These are phyloP conservation scores for Cutaneotrichosporon cavernicola DNA, from an alignment of 1,284 basidiomycete species.

Conservation along the genomic window DNA sequence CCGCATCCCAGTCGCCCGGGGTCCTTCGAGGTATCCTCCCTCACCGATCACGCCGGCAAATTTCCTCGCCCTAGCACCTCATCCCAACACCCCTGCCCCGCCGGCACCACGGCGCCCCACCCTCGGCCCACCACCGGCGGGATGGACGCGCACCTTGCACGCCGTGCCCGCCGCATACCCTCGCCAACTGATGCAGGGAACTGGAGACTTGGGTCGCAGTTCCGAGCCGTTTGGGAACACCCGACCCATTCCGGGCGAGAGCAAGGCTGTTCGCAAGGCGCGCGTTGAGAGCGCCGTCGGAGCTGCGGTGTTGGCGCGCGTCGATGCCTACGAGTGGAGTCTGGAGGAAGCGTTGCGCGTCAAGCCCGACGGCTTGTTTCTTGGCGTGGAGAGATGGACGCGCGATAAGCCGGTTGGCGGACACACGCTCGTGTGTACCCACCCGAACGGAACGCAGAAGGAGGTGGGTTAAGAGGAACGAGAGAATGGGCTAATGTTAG, in stretches of 20 bases:
- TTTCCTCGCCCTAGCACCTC: slow-evolving; percentile 17
- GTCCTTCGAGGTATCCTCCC: neutral
- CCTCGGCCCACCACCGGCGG: slow-evolving; percentile 23
- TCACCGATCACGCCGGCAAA: slow-evolving; percentile 6
- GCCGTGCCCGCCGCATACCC: slow-evolving; percentile 18
- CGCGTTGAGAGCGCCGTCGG: slow-evolving; percentile 18
- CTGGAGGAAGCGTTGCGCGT: slow-evolving; percentile 18
- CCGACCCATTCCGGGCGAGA: slow-evolving; percentile 23
- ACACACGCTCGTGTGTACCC: slow-evolving; percentile 68
- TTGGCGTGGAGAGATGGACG: slow-evolving; percentile 28
- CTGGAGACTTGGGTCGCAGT: slow-evolving; percentile 25
- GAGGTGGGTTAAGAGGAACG: slow-evolving; percentile 56
- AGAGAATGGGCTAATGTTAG: slow-evolving; percentile 5
- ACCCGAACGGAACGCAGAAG: slow-evolving; percentile 73
- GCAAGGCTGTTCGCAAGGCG: slow-evolving; percentile 38
- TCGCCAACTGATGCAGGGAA: neutral
- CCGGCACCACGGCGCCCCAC: slow-evolving; percentile 11
- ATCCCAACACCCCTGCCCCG: slow-evolving; percentile 14
- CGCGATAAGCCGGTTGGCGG: slow-evolving; percentile 44
- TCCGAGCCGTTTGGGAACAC: slow-evolving; percentile 26
- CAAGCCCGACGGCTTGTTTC: slow-evolving; percentile 51
- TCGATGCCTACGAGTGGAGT: slow-evolving; percentile 15
- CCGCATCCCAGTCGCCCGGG: neutral
- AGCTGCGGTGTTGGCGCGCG: slow-evolving; percentile 8
- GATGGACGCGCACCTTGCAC: slow-evolving; percentile 14